A percentile compares a stretch with the other conserved stretches of the same genome.
Evolutionary conservation across 73 alveolate genomes (phyloP).

Genomic region (Paramecium sonneborni): DNA sequence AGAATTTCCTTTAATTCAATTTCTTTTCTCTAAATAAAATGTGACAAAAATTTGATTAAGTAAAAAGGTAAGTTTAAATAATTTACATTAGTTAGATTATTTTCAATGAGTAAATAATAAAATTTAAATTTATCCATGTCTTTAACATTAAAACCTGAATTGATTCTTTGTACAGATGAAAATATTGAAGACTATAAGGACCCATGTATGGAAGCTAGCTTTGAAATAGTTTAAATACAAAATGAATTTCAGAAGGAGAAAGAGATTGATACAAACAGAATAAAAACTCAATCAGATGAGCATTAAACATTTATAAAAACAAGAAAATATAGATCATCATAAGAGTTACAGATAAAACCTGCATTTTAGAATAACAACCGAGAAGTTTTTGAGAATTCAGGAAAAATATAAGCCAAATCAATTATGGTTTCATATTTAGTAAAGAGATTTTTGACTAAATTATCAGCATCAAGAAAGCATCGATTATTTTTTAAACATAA

Average conservation of each 20-base stretch:
- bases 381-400: not conserved
- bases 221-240: not conserved
- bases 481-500: conserved; percentile 19
- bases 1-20: too few relatives aligned
- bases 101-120: not conserved
- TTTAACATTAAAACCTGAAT: not conserved
- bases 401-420: not conserved
- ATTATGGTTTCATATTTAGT: conserved; percentile 34
- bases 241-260: not conserved
- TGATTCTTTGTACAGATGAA: not conserved
- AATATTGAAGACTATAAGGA: not conserved
- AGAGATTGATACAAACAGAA: not conserved
- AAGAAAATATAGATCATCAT: conserved; percentile 12
- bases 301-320: conserved; percentile 17
- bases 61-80: too few relatives aligned
- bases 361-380: not conserved
- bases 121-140: conserved; percentile 1
- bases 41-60: too few relatives aligned
- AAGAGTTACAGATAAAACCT: not conserved
- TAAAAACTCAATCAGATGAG: not conserved
- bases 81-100: too few relatives aligned
- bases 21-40: too few relatives aligned
- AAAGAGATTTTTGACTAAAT: conserved; percentile 21
- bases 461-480: not conserved
- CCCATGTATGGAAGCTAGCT: not conserved